Evolutionary conservation across 2,329 filamentous ascomycete genomes (phyloP), one percentile per base, ranked within the genome.

Genomic region (Scopulariopsis brevicaulis): DNA sequence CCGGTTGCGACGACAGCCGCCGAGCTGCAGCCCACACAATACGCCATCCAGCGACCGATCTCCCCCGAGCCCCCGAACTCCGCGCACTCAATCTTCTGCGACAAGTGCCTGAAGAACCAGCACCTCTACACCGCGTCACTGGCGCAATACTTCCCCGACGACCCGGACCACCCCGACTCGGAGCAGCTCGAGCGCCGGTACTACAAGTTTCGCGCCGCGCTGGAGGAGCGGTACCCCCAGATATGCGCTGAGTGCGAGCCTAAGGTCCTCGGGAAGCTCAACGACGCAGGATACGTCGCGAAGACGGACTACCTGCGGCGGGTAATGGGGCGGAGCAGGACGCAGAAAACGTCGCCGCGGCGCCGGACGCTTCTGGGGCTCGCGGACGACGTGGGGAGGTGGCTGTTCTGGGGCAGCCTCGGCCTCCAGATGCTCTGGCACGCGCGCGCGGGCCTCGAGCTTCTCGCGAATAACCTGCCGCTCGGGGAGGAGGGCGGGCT

Each of bases 181-280:
- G 74, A 73, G 3, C 77, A 83, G 60, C 85, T 86, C 62, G 86
- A 91, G 68, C 79, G 78, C 58, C 80, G 81, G 54, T 87, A 89
- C 64, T 86, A 85, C 62, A 77, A 78, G 40, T 96, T 88, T 69
- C 85, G 86, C 61, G 79, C 77, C 61, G 79, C 85, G 56, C 77
- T 96, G 20, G 92, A 96, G 73, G 77, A 83, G 65, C 82, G 87
- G 55, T 97, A 96, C 67, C 94, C 94, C 0, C 90, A 94, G 67
- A 86, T 96, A 59, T 99, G 94, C 73, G 80, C 80, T 61, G 77
- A 83, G 53, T 99, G 94, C 70, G 87, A 89, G 62, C 87, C 85
- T 6, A 82, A 77, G 60, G 92, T 93, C 24, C 82, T 86, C 61
- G 74, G 80, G 40, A 81, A 84, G 60, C 84, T 96, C 56, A 78